Evolutionary conservation across 1,284 basidiomycete species (phyloP).

Genomic region (Pseudozyma hubeiensis): DNA sequence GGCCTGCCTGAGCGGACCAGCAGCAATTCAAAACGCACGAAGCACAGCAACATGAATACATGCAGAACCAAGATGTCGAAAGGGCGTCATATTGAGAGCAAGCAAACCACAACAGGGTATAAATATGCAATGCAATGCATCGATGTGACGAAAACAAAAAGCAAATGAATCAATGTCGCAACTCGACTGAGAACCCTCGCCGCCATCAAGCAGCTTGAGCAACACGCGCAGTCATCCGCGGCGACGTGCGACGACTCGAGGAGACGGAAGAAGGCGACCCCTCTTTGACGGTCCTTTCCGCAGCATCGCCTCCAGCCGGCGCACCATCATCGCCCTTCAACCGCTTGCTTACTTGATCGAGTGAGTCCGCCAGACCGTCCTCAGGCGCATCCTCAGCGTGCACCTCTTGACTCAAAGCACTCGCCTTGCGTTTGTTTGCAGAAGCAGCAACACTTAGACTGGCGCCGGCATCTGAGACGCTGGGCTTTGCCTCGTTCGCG

Average conservation of each 20-base stretch:
- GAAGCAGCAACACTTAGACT: background rate
- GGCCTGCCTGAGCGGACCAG: too few species aligned
- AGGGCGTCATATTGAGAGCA: background rate
- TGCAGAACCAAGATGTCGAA: background rate
- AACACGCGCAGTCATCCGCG: slow-evolving; percentile 38
- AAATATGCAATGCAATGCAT: background rate
- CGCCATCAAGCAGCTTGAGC: slow-evolving; percentile 19
- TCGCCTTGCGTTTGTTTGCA: slow-evolving; percentile 45
- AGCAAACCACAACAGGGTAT: background rate
- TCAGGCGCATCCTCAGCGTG: slow-evolving; percentile 13
- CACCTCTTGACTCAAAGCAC: slow-evolving; percentile 46
- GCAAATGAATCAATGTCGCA: background rate
- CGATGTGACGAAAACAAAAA: slow-evolving; percentile 9
- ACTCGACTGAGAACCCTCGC: too few species aligned
- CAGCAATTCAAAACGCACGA: too few species aligned
- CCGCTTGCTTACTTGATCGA: slow-evolving; percentile 35
- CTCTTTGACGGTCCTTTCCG: slow-evolving; percentile 21
- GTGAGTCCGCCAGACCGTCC: background rate
- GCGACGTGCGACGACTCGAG: slow-evolving; percentile 45
- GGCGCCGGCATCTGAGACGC: slow-evolving; percentile 3
- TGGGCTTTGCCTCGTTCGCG: slow-evolving; percentile 1
- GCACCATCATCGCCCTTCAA: slow-evolving; percentile 17
- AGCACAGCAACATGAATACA: background rate
- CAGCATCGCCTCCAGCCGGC: slow-evolving; percentile 5
- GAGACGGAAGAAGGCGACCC: slow-evolving; percentile 34